A percentile compares a stretch with the other conserved stretches of the same genome.
phyloP scores from a whole-genome alignment of 1,139 yeast species.

The Yamadazyma kanchanaburiensis region DNA sequence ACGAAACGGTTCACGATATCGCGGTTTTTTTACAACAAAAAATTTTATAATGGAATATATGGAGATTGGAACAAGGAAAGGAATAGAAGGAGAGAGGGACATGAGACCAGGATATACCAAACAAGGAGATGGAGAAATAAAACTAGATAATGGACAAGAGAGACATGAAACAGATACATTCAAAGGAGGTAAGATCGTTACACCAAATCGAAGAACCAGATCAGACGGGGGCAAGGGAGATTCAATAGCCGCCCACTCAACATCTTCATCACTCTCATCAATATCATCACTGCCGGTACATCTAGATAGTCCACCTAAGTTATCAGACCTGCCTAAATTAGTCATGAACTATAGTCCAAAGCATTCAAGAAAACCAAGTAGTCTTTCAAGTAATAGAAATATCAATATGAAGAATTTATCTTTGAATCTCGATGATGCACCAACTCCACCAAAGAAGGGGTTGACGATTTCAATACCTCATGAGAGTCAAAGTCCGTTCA shows the following conservation, averaged over 20 bases:
- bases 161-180: no score
- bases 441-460: slow-evolving; percentile 4
- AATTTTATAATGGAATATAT: slow-evolving; percentile 1
- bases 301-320: neutral
- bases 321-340: slow-evolving; percentile 1
- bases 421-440: slow-evolving; percentile 21
- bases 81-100: no score
- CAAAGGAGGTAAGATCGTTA: no score
- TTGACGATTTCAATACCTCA: slow-evolving; percentile 12
- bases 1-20: no score
- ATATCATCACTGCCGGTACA: slow-evolving; percentile 1
- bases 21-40: slow-evolving; percentile 6
- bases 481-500: slow-evolving; percentile 3
- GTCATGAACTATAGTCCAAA: slow-evolving; percentile 34
- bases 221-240: no score
- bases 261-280: slow-evolving; percentile 3
- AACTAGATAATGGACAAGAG: no score
- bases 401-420: slow-evolving; percentile 33
- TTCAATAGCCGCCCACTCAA: no score
- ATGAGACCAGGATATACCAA: no score
- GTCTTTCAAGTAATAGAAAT: slow-evolving; percentile 23
- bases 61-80: no score
- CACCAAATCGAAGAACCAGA: no score
- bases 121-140: no score
- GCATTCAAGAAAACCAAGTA: slow-evolving; percentile 29